Conservation (phyloP, 257 asterid genomes). For the Hygrophila difformis region DNA sequence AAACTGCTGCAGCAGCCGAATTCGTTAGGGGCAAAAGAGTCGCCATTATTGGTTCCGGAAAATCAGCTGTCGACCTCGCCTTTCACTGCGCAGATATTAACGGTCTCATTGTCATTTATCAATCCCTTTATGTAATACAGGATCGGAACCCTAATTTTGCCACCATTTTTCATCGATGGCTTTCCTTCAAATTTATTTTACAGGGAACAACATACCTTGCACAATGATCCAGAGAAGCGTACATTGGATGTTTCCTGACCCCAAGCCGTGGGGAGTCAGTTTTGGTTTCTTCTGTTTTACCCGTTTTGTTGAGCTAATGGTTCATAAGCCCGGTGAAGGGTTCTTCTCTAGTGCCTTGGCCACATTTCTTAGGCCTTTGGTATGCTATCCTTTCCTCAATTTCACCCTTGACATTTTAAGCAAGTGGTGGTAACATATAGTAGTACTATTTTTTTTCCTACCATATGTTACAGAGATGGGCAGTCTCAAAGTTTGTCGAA, state of each 20-base stretch:
- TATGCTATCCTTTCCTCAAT: too few species aligned
- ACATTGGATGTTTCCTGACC: constrained; percentile 45
- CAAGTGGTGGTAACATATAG: too few species aligned
- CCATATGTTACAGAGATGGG: constrained; percentile 43
- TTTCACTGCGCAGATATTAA: constrained; percentile 18
- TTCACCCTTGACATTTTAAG: too few species aligned
- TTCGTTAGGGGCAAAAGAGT: constrained; percentile 29
- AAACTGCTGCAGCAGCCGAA: constrained; percentile 20
- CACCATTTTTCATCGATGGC: too few species aligned
- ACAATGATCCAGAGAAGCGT: constrained; percentile 42
- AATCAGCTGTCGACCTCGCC: constrained; percentile 33
- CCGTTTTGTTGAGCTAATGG: constrained; percentile 53
- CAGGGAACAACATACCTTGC: constrained; percentile 32
- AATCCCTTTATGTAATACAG: too few species aligned
- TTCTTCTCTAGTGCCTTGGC: constrained; percentile 27
- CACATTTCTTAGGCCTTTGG: constrained; percentile 52
- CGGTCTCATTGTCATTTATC: constrained; percentile 12
- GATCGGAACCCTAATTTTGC: too few species aligned
- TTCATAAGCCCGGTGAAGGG: constrained; percentile 73
- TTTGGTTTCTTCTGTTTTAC: constrained; percentile 24
- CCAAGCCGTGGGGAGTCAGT: constrained; percentile 29
- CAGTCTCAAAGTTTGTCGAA: constrained; percentile 39
- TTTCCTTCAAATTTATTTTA: too few species aligned
- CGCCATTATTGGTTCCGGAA: constrained; percentile 24
- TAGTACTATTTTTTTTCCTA: not conserved